A percentile compares a stretch with the other conserved stretches of the same genome.
Evolutionary conservation across 208 protist species (phyloP).

Genomic region (Kentomonas sorsogonicus): DNA sequence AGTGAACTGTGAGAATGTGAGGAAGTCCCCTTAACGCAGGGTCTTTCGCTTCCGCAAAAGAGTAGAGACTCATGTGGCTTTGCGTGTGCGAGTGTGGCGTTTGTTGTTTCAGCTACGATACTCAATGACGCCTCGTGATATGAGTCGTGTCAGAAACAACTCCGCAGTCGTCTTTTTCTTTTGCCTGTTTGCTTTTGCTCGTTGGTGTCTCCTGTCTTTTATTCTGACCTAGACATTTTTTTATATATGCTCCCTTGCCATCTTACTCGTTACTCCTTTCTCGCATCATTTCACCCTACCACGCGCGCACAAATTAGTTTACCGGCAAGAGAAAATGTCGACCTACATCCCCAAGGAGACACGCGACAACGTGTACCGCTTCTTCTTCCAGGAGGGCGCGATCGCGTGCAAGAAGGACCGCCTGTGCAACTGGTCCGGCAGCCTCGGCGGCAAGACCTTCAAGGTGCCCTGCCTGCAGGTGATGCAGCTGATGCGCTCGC

Average conservation of each 20-base stretch:
- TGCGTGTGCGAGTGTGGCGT: too few species aligned
- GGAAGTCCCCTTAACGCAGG: too few species aligned
- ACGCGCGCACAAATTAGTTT: constrained; percentile 4
- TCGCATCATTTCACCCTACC: constrained; percentile 2
- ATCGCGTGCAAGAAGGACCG: constrained; percentile 90
- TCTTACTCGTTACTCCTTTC: constrained; percentile 7
- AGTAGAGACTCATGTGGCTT: too few species aligned
- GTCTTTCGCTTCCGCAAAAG: too few species aligned
- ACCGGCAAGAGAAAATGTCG: constrained; percentile 63
- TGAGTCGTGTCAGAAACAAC: too few species aligned
- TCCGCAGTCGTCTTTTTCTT: too few species aligned
- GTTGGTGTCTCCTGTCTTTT: too few species aligned
- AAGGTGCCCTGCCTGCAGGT: constrained; percentile 74
- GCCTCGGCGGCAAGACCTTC: constrained; percentile 74
- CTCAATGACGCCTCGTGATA: too few species aligned
- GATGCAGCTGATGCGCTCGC: constrained; percentile 88
- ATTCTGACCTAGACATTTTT: too few species aligned
- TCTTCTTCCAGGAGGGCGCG: constrained; percentile 90
- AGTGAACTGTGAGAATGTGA: too few species aligned
- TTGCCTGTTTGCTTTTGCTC: too few species aligned
- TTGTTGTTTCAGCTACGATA: too few species aligned
- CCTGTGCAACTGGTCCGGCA: constrained; percentile 80
- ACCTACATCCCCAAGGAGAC: constrained; percentile 78
- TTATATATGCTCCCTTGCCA: constrained; percentile 2
- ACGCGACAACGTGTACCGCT: constrained; percentile 88